Conservation (phyloP, 1,139 yeast species). For the Candida sanyaensis region DNA sequence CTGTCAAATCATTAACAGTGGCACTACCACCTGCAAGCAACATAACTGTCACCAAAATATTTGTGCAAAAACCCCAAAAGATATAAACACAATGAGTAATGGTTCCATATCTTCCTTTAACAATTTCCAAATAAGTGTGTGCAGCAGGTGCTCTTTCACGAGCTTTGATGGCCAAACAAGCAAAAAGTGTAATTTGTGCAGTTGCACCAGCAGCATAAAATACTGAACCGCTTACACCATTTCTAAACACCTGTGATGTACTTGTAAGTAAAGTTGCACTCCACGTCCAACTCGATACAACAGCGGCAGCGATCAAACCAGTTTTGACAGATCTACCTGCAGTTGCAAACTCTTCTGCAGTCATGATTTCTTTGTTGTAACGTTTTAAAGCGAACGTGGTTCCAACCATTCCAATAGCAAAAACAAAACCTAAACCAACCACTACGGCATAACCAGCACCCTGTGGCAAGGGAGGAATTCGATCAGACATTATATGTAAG, state of each 20-base stretch:
- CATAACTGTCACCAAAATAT: constrained; percentile 86
- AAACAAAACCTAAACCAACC: constrained; percentile 82
- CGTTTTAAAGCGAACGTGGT: constrained; percentile 71
- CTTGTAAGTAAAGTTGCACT: constrained; percentile 81
- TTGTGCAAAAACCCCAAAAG: constrained; percentile 83
- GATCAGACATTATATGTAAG: constrained; percentile 9
- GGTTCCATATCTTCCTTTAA: constrained; percentile 53
- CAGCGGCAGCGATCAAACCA: constrained; percentile 82
- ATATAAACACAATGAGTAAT: constrained; percentile 68
- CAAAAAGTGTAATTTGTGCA: constrained; percentile 52
- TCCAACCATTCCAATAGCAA: constrained; percentile 76
- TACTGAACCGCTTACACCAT: constrained; percentile 66
- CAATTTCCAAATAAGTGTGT: constrained; percentile 57
- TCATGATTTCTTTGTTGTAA: constrained; percentile 77
- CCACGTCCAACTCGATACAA: constrained; percentile 94
- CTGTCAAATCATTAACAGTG: constrained; percentile 73
- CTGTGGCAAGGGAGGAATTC: constrained; percentile 43
- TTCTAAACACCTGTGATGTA: constrained; percentile 72
- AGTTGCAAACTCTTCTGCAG: constrained; percentile 87
- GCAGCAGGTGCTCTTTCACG: constrained; percentile 60
- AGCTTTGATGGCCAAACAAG: constrained; percentile 56
- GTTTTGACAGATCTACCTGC: constrained; percentile 86
- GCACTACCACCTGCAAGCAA: constrained; percentile 86
- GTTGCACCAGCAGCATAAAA: constrained; percentile 58
- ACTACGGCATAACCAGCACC: constrained; percentile 94